Evolutionary conservation across 345 rosid genomes (phyloP), one percentile per base, ranked within the genome.

Genomic region (Laguncularia racemosa): DNA sequence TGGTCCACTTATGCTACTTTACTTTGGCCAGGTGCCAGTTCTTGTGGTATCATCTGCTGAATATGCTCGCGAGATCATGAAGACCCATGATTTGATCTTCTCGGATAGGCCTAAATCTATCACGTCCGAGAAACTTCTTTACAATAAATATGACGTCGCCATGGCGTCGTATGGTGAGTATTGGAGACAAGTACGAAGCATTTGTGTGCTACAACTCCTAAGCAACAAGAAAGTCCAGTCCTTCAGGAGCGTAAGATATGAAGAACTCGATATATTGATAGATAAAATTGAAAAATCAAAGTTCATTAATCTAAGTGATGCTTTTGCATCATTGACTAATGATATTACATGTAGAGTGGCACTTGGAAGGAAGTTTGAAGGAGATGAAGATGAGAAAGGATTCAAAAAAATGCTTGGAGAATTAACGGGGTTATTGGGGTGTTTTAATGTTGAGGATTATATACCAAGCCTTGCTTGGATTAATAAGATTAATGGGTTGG

Each of bases 1-100:
- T 28, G 96, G 96, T 16, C 78, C 79, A n/a, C 64, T 84, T 46
- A 85, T 80, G 91, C 62, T 78, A 10, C 76, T 89, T 23, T 81
- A 67, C 60, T 64, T 86, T 0, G 88, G 91, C 8, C 56, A 55
- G 20, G 57, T 46, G 43, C 88, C 89, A 0, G 57, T 74, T 0
- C 73, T 84, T 3, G 66, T 89, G 2, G 74, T 74, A 67, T 84
- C 95, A 44, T 74, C 91, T 1, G 73, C 85, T 0, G 83, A 81
- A 0, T 63, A 60, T 0, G 86, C 91, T 14, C 52, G 55, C 1
- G 73, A 74, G 63, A 49, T 83, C 66, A 61, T 75, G 72, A 85
- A 71, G 75, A 80, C 82, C 47, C 83, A 82, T 14, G 97, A 86
- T 50, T 43, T 59, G 6, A 57, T 49, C 16, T 81, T 89, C 15